Evolutionary conservation across 2,329 filamentous ascomycete species (phyloP).

Genomic region (Boeremia exigua): DNA sequence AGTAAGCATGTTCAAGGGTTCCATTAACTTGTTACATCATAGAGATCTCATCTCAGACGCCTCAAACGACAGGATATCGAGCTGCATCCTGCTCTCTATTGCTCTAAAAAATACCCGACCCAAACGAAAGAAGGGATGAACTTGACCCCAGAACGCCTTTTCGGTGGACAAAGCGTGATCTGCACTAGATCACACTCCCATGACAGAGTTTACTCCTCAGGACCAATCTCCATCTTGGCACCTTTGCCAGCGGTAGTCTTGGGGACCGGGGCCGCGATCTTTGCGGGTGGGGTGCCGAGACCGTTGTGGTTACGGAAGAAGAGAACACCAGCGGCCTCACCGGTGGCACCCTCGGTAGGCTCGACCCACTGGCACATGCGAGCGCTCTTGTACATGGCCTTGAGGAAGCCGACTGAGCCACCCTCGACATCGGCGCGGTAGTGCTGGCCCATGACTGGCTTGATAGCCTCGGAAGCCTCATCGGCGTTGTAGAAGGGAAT

Average conservation of each 20-base stretch:
- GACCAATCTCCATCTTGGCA: constrained; percentile 45
- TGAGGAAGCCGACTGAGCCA: constrained; percentile 80
- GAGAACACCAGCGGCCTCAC: constrained; percentile 80
- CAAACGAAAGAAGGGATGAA: constrained; percentile 18
- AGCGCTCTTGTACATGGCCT: constrained; percentile 78
- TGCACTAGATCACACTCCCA: constrained; percentile 29
- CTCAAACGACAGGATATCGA: constrained; percentile 17
- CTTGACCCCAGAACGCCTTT: constrained; percentile 30
- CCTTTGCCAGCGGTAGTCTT: constrained; percentile 39
- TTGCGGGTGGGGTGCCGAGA: constrained; percentile 67
- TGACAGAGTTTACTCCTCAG: constrained; percentile 35
- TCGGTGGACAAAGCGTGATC: constrained; percentile 15
- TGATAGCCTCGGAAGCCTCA: constrained; percentile 92
- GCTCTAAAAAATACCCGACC: constrained; percentile 21
- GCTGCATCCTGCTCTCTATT: constrained; percentile 17
- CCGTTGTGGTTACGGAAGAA: constrained; percentile 98
- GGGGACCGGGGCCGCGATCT: constrained; percentile 44
- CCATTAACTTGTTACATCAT: constrained; percentile 10
- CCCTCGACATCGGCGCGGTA: constrained; percentile 83
- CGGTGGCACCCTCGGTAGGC: constrained; percentile 80
- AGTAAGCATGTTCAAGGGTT: not conserved
- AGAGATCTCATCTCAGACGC: constrained; percentile 18
- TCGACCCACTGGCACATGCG: constrained; percentile 98
- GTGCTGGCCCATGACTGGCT: constrained; percentile 92
- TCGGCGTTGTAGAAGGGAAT: constrained; percentile 98